phyloP scores from a whole-genome alignment of 2,329 filamentous ascomycete genomes.

The Fusarium sp. region DNA sequence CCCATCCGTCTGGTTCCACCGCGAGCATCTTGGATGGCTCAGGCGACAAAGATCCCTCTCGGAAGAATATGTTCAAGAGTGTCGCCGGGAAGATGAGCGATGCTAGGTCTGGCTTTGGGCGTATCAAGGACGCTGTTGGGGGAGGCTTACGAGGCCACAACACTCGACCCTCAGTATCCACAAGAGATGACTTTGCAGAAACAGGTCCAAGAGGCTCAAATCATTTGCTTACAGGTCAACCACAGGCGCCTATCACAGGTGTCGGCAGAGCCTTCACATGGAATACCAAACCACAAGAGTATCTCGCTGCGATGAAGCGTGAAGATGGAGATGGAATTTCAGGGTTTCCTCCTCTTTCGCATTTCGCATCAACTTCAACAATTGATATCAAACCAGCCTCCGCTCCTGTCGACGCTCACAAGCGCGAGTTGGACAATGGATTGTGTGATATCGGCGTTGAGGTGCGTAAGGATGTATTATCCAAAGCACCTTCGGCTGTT shows the following conservation, averaged over 20 bases:
- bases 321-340: conserved; percentile 45
- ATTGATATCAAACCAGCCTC: conserved; percentile 38
- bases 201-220: conserved; percentile 29
- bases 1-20: conserved; percentile 56
- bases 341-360: conserved; percentile 38
- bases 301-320: conserved; percentile 55
- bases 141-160: conserved; percentile 62
- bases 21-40: conserved; percentile 58
- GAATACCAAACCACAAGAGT: conserved; percentile 71
- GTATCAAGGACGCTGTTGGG: conserved; percentile 87
- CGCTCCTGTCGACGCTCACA: conserved; percentile 38
- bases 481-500: conserved; percentile 62
- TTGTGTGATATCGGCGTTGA: conserved; percentile 51
- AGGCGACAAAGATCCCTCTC: conserved; percentile 65
- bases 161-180: conserved; percentile 58
- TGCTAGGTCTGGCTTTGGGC: conserved; percentile 81
- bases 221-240: conserved; percentile 46
- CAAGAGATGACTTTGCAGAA: conserved; percentile 62
- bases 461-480: conserved; percentile 54
- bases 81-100: conserved; percentile 82
- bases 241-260: conserved; percentile 46
- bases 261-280: conserved; percentile 66
- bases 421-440: conserved; percentile 40
- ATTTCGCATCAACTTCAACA: conserved; percentile 43
- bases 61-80: conserved; percentile 77